Evolutionary conservation across 257 asterid species (phyloP).

Genomic region (Cinchona pubescens): DNA sequence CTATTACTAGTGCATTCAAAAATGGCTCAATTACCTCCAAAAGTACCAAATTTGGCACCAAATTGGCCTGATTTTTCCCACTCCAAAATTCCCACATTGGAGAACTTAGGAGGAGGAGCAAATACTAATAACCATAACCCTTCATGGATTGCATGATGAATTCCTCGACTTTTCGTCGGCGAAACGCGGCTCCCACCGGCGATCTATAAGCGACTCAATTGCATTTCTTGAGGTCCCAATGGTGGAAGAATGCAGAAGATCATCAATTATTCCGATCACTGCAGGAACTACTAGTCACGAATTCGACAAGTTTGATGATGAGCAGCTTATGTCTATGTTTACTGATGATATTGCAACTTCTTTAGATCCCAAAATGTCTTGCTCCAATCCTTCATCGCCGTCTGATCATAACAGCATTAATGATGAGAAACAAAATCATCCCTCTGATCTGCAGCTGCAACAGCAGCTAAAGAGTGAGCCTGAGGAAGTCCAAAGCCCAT

Average conservation of each 20-base stretch:
- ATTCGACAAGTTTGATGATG: slow-evolving; percentile 76
- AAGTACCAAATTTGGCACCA: slow-evolving; percentile 55
- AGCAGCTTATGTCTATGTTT: slow-evolving; percentile 85
- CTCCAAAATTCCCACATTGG: slow-evolving; percentile 37
- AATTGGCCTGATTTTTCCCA: slow-evolving; percentile 61
- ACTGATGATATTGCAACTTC: slow-evolving; percentile 37
- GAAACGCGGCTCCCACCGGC: slow-evolving; percentile 66
- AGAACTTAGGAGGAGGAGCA: slow-evolving; percentile 21
- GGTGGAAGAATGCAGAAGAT: slow-evolving; percentile 62
- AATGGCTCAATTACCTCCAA: slow-evolving; percentile 92
- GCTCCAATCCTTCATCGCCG: slow-evolving; percentile 69
- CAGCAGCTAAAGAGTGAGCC: slow-evolving; percentile 62
- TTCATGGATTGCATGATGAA: slow-evolving; percentile 74
- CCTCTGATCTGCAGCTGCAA: slow-evolving; percentile 32
- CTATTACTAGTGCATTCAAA: neutral
- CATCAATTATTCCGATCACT: slow-evolving; percentile 27
- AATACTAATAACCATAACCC: slow-evolving; percentile 19
- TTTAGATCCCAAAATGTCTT: slow-evolving; percentile 40
- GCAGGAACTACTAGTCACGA: slow-evolving; percentile 25
- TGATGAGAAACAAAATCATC: slow-evolving; percentile 39
- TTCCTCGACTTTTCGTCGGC: slow-evolving; percentile 76
- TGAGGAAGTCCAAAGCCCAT: slow-evolving; percentile 60
- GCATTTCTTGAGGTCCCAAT: slow-evolving; percentile 70
- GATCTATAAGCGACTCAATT: slow-evolving; percentile 76
- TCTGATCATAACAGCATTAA: slow-evolving; percentile 72